Base-by-base conservation (phyloP, 2,329 filamentous ascomycete species). In the Clonostachys byssicola region DNA sequence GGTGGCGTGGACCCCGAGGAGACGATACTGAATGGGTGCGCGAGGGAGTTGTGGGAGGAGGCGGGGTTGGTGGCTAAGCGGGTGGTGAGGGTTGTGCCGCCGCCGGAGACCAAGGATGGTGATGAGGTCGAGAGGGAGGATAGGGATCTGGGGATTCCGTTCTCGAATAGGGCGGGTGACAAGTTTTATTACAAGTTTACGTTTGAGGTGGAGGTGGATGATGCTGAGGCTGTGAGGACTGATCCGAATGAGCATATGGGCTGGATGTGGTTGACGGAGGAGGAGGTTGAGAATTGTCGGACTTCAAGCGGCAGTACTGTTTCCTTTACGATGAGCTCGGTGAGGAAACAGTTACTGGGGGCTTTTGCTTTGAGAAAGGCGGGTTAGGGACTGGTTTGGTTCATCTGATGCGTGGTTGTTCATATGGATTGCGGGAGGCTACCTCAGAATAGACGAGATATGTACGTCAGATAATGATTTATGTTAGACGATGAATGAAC, bases 21-120 rank as follows among this genome's bases (percentile, higher is more conserved):
- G 50, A 70, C 56, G 12, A 63, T 78, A 5, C 60, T 78, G 5
- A 54, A 66, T 42, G 68, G 64, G 14, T 68, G 66, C n/a, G 70
- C 65, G 14, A 65, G 75, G 14, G 75, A 79, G 59, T 60, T 78
- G 3, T 64, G 58, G 57, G 75, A 78, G 57, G 74, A 78, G 56
- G 55, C 70, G 9, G 71, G 73, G 0, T 57, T 77, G 5, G 45
- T 52, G 33, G 63, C 62, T 5, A 52, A 43, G 12, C 55, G 55
- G 34, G 52, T 72, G 41, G 45, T 49, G 38, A 51, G 58, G 33
- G 51, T 60, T 13, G 53, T 71, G 6, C 14, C 14, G 36, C 36
- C 23, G 8, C 58, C 58, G 14, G 60, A 63, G 42, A 23, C 6
- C 3, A 7, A 8, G 9, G 23, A 30, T 30, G 60, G 60, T 5